A percentile compares a stretch with the other conserved stretches of the same genome.
Evolutionary conservation across 805 yeast species (phyloP).

Genomic region (Cyberlindnera mrakii): DNA sequence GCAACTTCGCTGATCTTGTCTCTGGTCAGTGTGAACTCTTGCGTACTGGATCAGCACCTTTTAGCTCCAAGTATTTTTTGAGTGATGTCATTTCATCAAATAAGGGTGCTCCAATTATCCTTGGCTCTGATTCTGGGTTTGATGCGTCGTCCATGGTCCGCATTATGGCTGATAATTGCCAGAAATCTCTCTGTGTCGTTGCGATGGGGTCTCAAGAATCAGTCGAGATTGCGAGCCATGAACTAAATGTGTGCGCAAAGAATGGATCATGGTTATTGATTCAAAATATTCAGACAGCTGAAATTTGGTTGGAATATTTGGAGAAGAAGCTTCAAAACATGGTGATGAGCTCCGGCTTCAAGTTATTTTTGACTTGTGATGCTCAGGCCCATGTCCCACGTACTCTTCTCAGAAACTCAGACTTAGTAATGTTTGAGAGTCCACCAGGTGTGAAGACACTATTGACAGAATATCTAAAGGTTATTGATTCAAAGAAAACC

Average conservation of each 20-base stretch:
- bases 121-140: slow-evolving; percentile 54
- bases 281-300: slow-evolving; percentile 76
- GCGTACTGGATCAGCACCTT: slow-evolving; percentile 24
- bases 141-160: slow-evolving; percentile 61
- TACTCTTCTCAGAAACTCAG: slow-evolving; percentile 47
- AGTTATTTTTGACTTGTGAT: slow-evolving; percentile 62
- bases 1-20: slow-evolving; percentile 12
- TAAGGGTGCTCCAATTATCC: slow-evolving; percentile 34
- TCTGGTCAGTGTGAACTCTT: slow-evolving; percentile 21
- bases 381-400: slow-evolving; percentile 44
- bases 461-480: slow-evolving; percentile 25
- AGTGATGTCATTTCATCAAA: slow-evolving; percentile 21
- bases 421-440: slow-evolving; percentile 55
- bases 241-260: slow-evolving; percentile 39
- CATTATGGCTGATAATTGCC: slow-evolving; percentile 31
- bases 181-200: slow-evolving; percentile 33
- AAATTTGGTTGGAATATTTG: slow-evolving; percentile 52
- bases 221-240: slow-evolving; percentile 45
- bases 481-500: slow-evolving; percentile 15
- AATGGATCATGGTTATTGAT: slow-evolving; percentile 66
- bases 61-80: slow-evolving; percentile 29
- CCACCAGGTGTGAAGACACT: slow-evolving; percentile 51
- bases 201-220: slow-evolving; percentile 78
- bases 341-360: slow-evolving; percentile 32
- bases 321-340: slow-evolving; percentile 38